phyloP scores from a whole-genome alignment of 164 flowering plant genomes.

The Tetracentron sinense region DNA sequence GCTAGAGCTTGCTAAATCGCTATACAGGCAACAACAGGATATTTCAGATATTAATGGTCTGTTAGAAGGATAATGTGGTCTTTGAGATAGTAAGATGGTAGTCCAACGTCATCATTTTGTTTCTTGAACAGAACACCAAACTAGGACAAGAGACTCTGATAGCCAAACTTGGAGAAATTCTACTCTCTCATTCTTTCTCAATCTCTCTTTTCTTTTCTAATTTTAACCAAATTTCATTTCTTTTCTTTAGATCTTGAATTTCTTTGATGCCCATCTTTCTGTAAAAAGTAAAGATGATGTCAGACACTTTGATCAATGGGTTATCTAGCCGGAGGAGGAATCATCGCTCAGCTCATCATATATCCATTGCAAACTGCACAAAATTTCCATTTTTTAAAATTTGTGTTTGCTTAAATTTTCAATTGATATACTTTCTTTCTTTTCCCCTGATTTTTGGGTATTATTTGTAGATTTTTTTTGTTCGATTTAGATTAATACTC shows the following conservation, averaged over 20 bases:
- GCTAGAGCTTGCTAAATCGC: too few relatives aligned
- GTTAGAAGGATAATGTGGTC: too few relatives aligned
- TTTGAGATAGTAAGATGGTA: too few relatives aligned
- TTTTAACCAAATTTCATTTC: background rate
- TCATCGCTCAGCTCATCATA: conserved; percentile 90
- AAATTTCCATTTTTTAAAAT: too few relatives aligned
- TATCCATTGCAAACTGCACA: conserved; percentile 94
- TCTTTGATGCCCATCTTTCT: conserved; percentile 4
- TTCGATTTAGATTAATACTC: conserved; percentile 64
- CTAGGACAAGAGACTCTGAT: background rate
- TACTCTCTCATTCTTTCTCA: background rate
- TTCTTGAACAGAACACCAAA: too few relatives aligned
- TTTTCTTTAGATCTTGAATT: background rate
- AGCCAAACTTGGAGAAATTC: conserved; percentile 10
- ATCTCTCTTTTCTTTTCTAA: too few relatives aligned
- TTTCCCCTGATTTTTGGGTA: background rate
- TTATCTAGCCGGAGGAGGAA: conserved; percentile 93
- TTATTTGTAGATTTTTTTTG: too few relatives aligned
- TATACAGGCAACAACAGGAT: too few relatives aligned
- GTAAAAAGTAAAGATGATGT: conserved; percentile 42
- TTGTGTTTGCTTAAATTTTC: too few relatives aligned
- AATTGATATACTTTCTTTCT: background rate
- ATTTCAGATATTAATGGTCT: too few relatives aligned
- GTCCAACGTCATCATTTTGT: too few relatives aligned
- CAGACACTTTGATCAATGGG: conserved; percentile 94